Conservation (phyloP, 2,329 filamentous ascomycete species). For the Penicillium italicum region DNA sequence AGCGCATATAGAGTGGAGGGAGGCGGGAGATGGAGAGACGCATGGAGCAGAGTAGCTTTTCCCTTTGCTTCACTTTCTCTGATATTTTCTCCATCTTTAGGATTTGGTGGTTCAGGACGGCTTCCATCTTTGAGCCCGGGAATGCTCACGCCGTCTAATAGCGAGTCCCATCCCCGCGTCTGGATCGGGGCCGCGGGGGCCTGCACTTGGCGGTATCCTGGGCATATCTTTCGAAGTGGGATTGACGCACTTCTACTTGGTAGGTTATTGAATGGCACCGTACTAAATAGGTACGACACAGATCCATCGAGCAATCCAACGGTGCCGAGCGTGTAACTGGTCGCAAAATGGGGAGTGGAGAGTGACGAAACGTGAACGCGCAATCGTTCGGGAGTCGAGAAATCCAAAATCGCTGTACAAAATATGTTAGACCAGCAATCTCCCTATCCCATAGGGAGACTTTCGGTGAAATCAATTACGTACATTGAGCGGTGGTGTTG, state of each 20-base stretch:
- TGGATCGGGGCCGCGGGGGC: conserved; percentile 34
- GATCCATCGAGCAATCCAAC: conserved; percentile 92
- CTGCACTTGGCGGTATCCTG: conserved; percentile 75
- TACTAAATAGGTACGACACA: conserved; percentile 95
- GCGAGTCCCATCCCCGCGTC: conserved; percentile 33
- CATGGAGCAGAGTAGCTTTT: conserved; percentile 46
- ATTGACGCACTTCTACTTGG: conserved; percentile 69
- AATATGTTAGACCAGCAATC: not conserved
- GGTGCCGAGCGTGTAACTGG: conserved; percentile 85
- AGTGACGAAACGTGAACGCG: conserved; percentile 86
- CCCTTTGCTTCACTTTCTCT: conserved; percentile 17
- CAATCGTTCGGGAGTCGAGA: conserved; percentile 77
- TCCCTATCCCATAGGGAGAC: not conserved
- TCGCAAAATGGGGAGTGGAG: conserved; percentile 87
- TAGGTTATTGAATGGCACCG: conserved; percentile 65
- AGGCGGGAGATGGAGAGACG: conserved; percentile 53
- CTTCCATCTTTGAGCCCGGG: conserved; percentile 14
- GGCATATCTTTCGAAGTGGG: conserved; percentile 71
- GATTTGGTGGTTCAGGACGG: conserved; percentile 50
- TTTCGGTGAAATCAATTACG: not conserved
- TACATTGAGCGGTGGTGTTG: conserved; percentile 78
- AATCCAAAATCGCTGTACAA: conserved; percentile 72
- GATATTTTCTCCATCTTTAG: conserved; percentile 49
- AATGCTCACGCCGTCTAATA: conserved; percentile 25
- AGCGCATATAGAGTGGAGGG: conserved; percentile 82